These are phyloP conservation scores for Rhinocladiella mackenziei DNA, from an alignment of 2,329 filamentous ascomycete genomes.

Conservation along the genomic window DNA sequence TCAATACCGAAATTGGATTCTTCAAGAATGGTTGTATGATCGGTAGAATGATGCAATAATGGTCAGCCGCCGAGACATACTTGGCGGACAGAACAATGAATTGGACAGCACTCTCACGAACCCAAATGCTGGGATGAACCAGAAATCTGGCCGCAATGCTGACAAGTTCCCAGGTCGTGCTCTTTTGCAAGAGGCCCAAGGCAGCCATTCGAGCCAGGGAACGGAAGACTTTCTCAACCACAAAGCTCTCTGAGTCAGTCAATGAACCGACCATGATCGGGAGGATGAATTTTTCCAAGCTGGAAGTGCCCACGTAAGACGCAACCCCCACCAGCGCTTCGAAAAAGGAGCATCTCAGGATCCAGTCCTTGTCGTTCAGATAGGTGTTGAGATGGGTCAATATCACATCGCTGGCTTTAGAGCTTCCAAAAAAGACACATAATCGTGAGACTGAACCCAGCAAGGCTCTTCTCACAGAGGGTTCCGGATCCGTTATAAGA, in stretches of 20 bases:
- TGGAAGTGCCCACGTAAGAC: conserved; percentile 81
- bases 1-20: conserved; percentile 63
- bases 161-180: conserved; percentile 81
- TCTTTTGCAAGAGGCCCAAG: conserved; percentile 78
- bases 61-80: conserved; percentile 73
- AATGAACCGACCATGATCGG: conserved; percentile 94
- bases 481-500: conserved; percentile 79
- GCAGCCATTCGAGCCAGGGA: conserved; percentile 84
- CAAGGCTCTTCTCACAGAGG: conserved; percentile 84
- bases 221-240: conserved; percentile 84
- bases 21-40: conserved; percentile 79
- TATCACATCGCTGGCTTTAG: conserved; percentile 92
- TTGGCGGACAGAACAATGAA: conserved; percentile 74
- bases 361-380: conserved; percentile 93
- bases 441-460: conserved; percentile 85
- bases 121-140: conserved; percentile 93
- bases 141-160: conserved; percentile 79
- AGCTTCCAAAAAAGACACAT: conserved; percentile 89
- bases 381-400: conserved; percentile 96
- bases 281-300: conserved; percentile 89
- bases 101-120: conserved; percentile 80
- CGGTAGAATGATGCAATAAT: conserved; percentile 76
- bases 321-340: conserved; percentile 92
- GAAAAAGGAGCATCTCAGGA: conserved; percentile 93
- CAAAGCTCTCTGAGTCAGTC: conserved; percentile 87